phyloP scores from a whole-genome alignment of 148 eudicot genomes.

The Vaccinium vitisidaea region DNA sequence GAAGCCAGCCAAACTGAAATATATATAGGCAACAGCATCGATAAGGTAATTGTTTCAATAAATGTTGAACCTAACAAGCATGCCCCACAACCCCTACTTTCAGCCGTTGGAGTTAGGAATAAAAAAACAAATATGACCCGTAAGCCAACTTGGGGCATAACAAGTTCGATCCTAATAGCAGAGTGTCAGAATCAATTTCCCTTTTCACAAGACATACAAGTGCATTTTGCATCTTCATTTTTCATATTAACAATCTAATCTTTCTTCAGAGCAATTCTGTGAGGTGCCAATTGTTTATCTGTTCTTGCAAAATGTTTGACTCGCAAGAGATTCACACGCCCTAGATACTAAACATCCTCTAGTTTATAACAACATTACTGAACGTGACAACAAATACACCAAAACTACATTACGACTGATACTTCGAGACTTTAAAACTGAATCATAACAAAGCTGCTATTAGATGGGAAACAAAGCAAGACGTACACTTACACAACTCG shows the following conservation, averaged over 20 bases:
- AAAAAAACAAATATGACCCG: neutral
- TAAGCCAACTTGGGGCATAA: neutral
- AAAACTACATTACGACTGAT: neutral
- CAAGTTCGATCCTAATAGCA: neutral
- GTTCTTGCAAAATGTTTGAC: neutral
- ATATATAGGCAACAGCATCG: neutral
- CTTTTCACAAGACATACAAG: neutral
- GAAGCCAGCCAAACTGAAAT: neutral
- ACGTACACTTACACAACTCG: constrained; percentile 40
- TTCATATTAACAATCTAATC: neutral
- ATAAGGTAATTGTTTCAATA: neutral
- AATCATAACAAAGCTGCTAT: neutral
- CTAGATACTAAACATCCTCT: neutral
- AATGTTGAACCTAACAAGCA: neutral
- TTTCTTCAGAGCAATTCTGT: neutral
- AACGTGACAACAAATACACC: neutral
- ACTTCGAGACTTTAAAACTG: neutral
- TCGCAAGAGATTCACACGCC: neutral
- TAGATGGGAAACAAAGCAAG: constrained; percentile 10
- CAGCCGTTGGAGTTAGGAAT: neutral
- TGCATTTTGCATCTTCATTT: neutral
- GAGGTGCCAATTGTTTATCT: neutral
- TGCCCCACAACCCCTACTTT: neutral
- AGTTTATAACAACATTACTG: neutral
- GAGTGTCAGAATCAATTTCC: neutral